Conservation (phyloP, 148 eudicot genomes). For the Vaccinium darrowii region DNA sequence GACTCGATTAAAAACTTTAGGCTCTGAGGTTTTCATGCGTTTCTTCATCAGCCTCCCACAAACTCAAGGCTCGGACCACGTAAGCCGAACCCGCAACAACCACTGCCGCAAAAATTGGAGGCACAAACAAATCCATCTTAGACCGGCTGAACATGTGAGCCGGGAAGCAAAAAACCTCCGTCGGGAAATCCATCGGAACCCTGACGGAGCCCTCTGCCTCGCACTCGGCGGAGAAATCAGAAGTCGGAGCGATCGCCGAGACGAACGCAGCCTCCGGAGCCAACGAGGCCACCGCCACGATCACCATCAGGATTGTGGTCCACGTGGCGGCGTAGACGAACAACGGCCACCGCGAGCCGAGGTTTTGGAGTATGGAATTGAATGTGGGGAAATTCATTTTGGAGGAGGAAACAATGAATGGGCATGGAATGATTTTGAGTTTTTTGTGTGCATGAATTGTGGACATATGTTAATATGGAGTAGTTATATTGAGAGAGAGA, state of each 20-base stretch:
- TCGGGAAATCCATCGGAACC: constrained; percentile 67
- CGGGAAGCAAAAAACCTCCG: constrained; percentile 62
- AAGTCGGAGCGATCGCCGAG: constrained; percentile 47
- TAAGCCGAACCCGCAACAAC: constrained; percentile 66
- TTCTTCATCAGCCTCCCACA: constrained; percentile 44
- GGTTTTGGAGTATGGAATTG: constrained; percentile 26
- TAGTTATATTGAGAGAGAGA: background rate
- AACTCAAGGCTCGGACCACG: constrained; percentile 51
- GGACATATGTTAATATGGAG: too few relatives aligned
- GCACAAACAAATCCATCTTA: constrained; percentile 56
- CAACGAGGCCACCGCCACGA: constrained; percentile 60
- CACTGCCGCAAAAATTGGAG: constrained; percentile 71
- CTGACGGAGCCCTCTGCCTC: constrained; percentile 30
- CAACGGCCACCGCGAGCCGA: constrained; percentile 37
- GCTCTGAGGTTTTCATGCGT: background rate
- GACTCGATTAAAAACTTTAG: background rate
- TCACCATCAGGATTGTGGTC: constrained; percentile 53
- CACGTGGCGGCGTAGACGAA: constrained; percentile 58
- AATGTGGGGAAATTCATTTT: constrained; percentile 23
- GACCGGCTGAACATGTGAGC: constrained; percentile 49
- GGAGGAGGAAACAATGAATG: background rate
- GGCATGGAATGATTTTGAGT: background rate
- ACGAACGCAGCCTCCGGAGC: constrained; percentile 63
- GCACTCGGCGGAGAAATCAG: constrained; percentile 45
- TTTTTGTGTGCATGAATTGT: background rate